Conservation (phyloP, 2,329 filamentous ascomycete genomes). For the Sporothrix protearum region DNA sequence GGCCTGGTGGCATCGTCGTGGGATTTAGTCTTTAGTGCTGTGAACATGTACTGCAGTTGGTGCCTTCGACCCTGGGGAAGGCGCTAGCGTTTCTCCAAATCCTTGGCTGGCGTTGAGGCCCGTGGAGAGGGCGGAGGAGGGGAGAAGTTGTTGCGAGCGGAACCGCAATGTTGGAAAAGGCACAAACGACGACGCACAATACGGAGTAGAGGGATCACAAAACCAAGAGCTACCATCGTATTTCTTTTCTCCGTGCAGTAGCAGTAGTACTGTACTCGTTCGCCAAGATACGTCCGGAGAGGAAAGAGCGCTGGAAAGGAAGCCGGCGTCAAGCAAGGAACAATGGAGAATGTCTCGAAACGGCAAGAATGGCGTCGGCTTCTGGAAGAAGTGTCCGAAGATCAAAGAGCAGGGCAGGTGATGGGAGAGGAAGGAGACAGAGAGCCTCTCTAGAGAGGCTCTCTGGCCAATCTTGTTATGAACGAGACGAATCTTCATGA, state of each 20-base stretch:
- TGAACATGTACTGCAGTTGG: neutral
- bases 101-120: neutral
- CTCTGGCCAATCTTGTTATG: no score
- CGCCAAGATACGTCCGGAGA: neutral
- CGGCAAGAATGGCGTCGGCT: neutral
- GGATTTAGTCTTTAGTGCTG: neutral
- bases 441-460: neutral
- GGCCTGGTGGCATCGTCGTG: neutral
- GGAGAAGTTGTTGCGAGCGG: conserved; percentile 15
- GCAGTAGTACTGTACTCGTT: no score
- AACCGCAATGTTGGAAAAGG: conserved; percentile 23
- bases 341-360: neutral
- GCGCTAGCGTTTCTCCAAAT: neutral
- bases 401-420: neutral
- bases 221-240: neutral
- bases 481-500: neutral
- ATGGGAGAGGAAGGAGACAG: neutral
- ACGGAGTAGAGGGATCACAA: no score
- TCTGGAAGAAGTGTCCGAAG: neutral
- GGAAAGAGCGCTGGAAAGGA: conserved; percentile 6
- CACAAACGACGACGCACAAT: neutral
- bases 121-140: neutral
- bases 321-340: neutral
- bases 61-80: neutral
- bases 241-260: neutral